Conservation (phyloP, 1,284 basidiomycete species). For the Austropuccinia psidii region DNA sequence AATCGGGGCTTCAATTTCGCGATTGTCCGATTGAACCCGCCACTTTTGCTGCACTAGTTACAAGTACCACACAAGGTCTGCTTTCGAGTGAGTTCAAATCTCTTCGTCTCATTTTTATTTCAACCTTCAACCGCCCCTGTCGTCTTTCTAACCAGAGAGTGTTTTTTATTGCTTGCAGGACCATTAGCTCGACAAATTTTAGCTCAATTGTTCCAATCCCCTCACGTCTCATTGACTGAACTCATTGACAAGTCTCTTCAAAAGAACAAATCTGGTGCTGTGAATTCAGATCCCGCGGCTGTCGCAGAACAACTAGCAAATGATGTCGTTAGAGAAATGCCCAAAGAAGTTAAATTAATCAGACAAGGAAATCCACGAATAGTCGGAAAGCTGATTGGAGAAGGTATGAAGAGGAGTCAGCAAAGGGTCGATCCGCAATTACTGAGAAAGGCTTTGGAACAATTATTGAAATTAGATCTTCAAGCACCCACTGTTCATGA, state of each 20-base stretch:
- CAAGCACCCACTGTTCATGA: too few relatives aligned
- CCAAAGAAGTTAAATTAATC: constrained; percentile 63
- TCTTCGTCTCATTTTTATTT: neutral
- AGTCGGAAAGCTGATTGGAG: constrained; percentile 76
- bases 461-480: too few relatives aligned
- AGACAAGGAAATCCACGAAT: constrained; percentile 69
- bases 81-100: neutral
- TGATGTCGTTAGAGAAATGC: constrained; percentile 44
- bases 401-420: constrained; percentile 74
- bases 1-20: constrained; percentile 47
- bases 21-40: constrained; percentile 13
- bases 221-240: neutral
- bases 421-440: constrained; percentile 63
- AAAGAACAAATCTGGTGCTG: neutral
- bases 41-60: neutral
- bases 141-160: too few relatives aligned
- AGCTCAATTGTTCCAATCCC: neutral
- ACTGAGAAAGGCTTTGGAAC: constrained; percentile 41
- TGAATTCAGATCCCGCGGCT: neutral
- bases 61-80: neutral
- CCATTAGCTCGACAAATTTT: constrained; percentile 26
- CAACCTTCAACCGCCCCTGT: too few relatives aligned
- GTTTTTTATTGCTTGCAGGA: neutral
- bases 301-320: neutral
- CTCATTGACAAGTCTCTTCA: neutral